Evolutionary conservation across 805 yeast species (phyloP).

Genomic region (Scheffersomyces spartinae): DNA sequence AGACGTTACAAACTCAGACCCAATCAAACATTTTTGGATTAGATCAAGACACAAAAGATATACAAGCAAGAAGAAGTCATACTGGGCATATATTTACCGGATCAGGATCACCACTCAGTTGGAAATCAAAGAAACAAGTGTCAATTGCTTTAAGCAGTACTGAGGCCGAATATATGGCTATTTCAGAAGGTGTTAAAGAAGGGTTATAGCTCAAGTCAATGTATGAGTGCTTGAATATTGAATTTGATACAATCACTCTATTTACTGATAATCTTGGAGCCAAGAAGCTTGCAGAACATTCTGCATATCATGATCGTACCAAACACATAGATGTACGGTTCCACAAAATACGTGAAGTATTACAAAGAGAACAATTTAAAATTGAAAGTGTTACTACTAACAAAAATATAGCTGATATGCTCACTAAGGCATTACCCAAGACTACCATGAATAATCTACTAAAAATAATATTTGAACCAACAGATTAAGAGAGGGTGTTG

Average conservation of each 20-base stretch:
- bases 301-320: background rate
- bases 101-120: too few species aligned
- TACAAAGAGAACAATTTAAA: background rate
- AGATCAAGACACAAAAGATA: too few species aligned
- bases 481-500: too few species aligned
- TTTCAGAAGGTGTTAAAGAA: constrained; percentile 5
- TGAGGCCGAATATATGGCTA: constrained; percentile 7
- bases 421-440: background rate
- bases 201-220: constrained; percentile 4
- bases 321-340: background rate
- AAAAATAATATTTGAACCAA: too few species aligned
- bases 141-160: constrained; percentile 6
- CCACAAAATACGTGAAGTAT: too few species aligned
- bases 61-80: too few species aligned
- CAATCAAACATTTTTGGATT: too few species aligned
- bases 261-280: constrained; percentile 3
- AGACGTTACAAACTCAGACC: too few species aligned
- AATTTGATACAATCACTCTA: constrained; percentile 3
- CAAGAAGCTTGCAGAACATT: background rate
- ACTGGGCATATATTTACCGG: too few species aligned
- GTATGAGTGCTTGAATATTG: too few species aligned
- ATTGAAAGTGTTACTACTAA: background rate
- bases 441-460: background rate
- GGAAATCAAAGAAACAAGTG: constrained; percentile 7
- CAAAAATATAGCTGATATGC: background rate